Conservation (phyloP, 108 stramenopile species). For the Parietichytrium sp. region DNA sequence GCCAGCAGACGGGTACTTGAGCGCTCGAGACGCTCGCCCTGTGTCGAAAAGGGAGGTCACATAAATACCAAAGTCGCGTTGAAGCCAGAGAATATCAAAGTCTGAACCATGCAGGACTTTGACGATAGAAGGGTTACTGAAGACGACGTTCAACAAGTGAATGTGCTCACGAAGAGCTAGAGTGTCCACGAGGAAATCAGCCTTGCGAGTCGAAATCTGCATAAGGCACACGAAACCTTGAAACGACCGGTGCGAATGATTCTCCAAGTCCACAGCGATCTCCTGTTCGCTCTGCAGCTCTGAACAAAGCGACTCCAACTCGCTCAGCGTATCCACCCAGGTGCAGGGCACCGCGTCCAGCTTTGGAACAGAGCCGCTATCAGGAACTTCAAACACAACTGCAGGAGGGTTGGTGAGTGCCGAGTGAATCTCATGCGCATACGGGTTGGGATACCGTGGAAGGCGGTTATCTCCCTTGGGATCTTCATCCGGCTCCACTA, state of each 20-base stretch:
- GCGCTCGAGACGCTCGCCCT: slow-evolving; percentile 73
- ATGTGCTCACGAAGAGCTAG: slow-evolving; percentile 68
- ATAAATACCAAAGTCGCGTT: slow-evolving; percentile 95
- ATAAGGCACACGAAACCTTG: slow-evolving; percentile 92
- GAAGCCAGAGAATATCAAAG: slow-evolving; percentile 93
- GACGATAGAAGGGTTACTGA: slow-evolving; percentile 83
- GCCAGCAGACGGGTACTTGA: slow-evolving; percentile 67
- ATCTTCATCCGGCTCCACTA: neutral
- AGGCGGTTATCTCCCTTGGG: too few species aligned
- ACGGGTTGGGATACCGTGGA: slow-evolving; percentile 37
- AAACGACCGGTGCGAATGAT: slow-evolving; percentile 83
- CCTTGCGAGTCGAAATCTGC: slow-evolving; percentile 70
- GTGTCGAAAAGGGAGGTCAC: slow-evolving; percentile 95
- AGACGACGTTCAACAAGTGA: slow-evolving; percentile 62
- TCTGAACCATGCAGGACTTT: slow-evolving; percentile 97
- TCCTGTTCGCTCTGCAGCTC: neutral
- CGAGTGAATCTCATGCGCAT: slow-evolving; percentile 2
- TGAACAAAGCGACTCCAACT: neutral
- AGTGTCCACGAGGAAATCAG: slow-evolving; percentile 87
- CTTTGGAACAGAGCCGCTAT: slow-evolving; percentile 10
- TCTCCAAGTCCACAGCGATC: slow-evolving; percentile 83
- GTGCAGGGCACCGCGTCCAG: slow-evolving; percentile 1
- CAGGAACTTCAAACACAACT: neutral
- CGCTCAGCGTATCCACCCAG: neutral
- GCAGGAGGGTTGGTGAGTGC: slow-evolving; percentile 5